Evolutionary conservation across 2,329 filamentous ascomycete genomes (phyloP), one percentile per base, ranked within the genome.

Genomic region (Botrytis pseudocinerea): DNA sequence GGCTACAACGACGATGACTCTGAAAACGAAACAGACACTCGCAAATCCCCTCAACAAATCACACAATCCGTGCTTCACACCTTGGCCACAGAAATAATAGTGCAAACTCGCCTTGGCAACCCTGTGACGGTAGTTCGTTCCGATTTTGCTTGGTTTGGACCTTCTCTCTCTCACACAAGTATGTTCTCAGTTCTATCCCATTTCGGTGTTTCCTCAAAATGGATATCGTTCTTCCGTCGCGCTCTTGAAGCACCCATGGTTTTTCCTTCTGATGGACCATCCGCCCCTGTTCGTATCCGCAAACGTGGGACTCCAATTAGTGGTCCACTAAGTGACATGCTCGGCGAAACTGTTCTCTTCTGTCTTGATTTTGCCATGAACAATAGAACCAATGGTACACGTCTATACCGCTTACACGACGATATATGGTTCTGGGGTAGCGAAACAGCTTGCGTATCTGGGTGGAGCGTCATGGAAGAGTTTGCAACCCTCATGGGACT

Each of bases 341-440:
- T 92, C 65, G 87, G 88, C 0, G 90, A 92, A 78, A 81, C 84
- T 0, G 82, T 90, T 0, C 81, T 92, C 0, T 92, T 92, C 78
- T 89, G 87, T 74, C 85, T 92, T 77, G 90, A 92, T 77, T 89
- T 89, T 77, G 85, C 88, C 0, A 85, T 92, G 72, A 92, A 91
- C 73, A 85, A 87, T 73, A 80, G 82, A 4, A 90, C 89, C 0
- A 77, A 80, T 9, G 89, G 89, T 0, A 82, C 82, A 2, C 82
- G 85, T n/a, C 80, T 92, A 18, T 90, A 90, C 79, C 87, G 90
- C 20, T 83, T 91, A 54, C 86, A 91, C 69, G 90, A 91, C 75
- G 89, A 92, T 75, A 84, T 91, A 69, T 92, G 89, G 89, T 89
- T 91, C 78, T 92, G 90, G 89, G 85, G 86, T n/a, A 83, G 87